phyloP scores from a whole-genome alignment of 768 basidiomycete genomes.

The Trametes cubensis region DNA sequence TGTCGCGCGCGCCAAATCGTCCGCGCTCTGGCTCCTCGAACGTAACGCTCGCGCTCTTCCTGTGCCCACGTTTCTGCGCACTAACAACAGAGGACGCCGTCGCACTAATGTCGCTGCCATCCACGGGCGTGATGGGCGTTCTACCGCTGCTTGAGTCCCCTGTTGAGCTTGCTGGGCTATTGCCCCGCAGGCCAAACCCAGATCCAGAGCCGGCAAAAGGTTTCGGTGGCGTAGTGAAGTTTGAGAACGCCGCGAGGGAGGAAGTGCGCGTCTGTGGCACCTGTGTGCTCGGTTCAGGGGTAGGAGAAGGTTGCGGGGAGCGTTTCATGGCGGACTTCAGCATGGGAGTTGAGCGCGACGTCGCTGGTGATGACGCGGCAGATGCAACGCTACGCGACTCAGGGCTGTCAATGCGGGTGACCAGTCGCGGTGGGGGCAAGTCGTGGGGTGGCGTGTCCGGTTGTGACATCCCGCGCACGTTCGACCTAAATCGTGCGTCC shows the following conservation, averaged over 20 bases:
- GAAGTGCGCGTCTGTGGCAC: conserved; percentile 12
- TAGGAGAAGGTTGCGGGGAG: conserved; percentile 11
- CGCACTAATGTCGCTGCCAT: conserved; percentile 64
- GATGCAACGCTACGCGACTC: conserved; percentile 5
- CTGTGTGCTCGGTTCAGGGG: background rate
- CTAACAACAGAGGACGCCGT: conserved; percentile 26
- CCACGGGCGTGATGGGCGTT: conserved; percentile 73
- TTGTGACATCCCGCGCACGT: conserved; percentile 4
- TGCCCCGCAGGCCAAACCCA: conserved; percentile 40
- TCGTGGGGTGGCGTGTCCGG: conserved; percentile 6
- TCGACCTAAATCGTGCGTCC: conserved; percentile 6
- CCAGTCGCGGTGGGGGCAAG: conserved; percentile 10
- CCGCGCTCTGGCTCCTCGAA: conserved; percentile 56
- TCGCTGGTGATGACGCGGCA: background rate
- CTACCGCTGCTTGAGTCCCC: conserved; percentile 83
- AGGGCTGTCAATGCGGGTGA: conserved; percentile 3
- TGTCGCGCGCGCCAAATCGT: conserved; percentile 36
- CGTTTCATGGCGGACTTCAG: conserved; percentile 20
- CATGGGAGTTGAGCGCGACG: conserved; percentile 5
- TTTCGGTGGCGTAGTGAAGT: conserved; percentile 35
- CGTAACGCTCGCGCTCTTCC: conserved; percentile 65
- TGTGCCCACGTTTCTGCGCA: conserved; percentile 37
- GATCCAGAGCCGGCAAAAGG: conserved; percentile 52
- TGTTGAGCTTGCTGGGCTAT: conserved; percentile 83
- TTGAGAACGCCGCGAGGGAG: conserved; percentile 8